Evolutionary conservation across 2,329 filamentous ascomycete species (phyloP), one percentile per base, ranked within the genome.

Genomic region (Sporothrix sp.): DNA sequence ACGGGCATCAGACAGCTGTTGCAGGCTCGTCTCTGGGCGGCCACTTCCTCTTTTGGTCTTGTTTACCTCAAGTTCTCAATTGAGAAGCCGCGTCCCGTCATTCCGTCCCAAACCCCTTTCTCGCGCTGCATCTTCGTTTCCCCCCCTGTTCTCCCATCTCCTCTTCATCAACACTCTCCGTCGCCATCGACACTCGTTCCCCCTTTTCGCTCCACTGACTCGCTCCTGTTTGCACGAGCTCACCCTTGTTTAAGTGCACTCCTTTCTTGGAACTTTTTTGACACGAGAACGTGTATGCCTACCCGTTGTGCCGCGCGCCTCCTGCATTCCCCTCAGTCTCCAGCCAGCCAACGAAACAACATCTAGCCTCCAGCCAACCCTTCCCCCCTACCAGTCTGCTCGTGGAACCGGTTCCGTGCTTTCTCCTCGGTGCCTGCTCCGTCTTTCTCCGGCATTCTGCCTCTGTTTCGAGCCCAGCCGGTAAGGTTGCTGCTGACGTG

Each of bases 211-310:
- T 23, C 40, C 37, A 20, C 40, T 11, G 20, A 25, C 28, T 14
- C 14, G 14, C 32, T 38, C 40, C 47, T 43, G 21, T 50, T 46
- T 50, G 51, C 37, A 42, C 16, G 16, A 11, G 16, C 25, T 35
- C 50, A 48, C 55, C 39, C 49, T 46, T 48, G 33, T 32, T 51
- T 45, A 43, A 30, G 8, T 20, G 10, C 21, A 23, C 35, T 27
- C 16, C 33, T 57, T 54, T 57, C 50, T 56, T 57, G 54, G 56
- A 56, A 57, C 54, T 39, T 56, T 57, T 57, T 57, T 53, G 56
- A 56, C 50, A 52, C 52, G 33, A 42, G 39, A 28, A 44, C 50
- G 52, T 51, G 42, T 52, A 56, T 56, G 52, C 40, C 47, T 57
- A 56, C 18, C 40, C 32, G 46, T 39, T 49, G 21, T 28, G 32